Evolutionary conservation across 73 alveolate genomes (phyloP).

Genomic region (Stentor coeruleus): DNA sequence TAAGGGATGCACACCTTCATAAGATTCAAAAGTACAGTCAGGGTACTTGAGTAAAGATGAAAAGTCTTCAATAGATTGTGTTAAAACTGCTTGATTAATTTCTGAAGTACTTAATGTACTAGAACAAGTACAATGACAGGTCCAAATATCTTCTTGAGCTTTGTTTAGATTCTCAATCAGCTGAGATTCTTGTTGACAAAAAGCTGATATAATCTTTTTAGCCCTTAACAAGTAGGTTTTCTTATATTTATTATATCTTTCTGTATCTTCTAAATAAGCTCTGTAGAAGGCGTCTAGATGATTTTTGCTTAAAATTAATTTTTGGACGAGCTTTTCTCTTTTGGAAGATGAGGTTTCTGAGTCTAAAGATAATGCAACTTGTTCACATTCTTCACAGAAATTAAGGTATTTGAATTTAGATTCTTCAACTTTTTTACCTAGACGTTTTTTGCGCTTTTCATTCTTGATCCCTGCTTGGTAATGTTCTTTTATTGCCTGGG

Average conservation of each 20-base stretch:
- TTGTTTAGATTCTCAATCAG: not conserved
- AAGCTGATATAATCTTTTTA: not conserved
- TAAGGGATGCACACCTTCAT: constrained; percentile 5
- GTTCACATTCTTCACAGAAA: not conserved
- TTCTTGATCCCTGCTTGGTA: not conserved
- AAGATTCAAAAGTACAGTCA: constrained; percentile 3
- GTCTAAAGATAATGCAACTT: not conserved
- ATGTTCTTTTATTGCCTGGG: not conserved
- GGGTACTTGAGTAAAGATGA: not conserved
- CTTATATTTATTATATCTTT: not conserved
- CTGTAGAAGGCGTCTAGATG: not conserved
- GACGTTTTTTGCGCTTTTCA: not conserved
- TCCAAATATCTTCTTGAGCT: not conserved
- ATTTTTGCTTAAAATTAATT: not conserved
- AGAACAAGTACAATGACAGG: too few relatives aligned
- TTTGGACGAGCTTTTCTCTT: not conserved
- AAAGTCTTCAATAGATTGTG: not conserved
- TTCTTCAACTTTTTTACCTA: not conserved
- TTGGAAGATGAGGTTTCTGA: not conserved
- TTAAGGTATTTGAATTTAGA: not conserved
- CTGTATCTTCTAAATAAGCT: not conserved
- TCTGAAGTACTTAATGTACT: not conserved
- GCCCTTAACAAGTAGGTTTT: not conserved
- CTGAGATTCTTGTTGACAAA: not conserved
- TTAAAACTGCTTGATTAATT: too few relatives aligned